Percentiles rank a stretch among this genome's conserved stretches.
Conservation (phyloP, 352 stramenopile genomes). For the Pythium vanterpoolii region DNA sequence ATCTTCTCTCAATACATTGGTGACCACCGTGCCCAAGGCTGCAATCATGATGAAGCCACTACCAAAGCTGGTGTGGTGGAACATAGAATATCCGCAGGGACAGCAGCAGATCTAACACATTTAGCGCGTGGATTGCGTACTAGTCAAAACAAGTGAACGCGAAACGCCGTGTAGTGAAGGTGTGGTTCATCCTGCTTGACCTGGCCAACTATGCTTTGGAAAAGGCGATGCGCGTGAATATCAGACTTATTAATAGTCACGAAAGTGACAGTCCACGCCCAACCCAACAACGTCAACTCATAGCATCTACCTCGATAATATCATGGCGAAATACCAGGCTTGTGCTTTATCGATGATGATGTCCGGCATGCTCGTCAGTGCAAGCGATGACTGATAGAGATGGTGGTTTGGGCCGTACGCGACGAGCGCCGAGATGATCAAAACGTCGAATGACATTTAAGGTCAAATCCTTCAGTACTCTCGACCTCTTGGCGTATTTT, state of each 20-base stretch:
- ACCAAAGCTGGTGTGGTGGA: constrained; percentile 31
- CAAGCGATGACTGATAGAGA: constrained; percentile 20
- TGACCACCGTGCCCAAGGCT: constrained; percentile 40
- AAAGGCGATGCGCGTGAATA: too few species aligned
- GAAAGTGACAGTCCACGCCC: too few species aligned
- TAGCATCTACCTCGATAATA: constrained; percentile 32
- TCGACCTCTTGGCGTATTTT: too few species aligned
- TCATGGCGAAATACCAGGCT: constrained; percentile 30
- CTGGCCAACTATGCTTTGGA: too few species aligned
- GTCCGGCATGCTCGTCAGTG: constrained; percentile 29
- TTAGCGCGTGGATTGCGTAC: constrained; percentile 35
- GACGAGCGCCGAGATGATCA: constrained; percentile 13
- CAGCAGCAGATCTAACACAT: constrained; percentile 29
- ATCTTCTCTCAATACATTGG: not conserved
- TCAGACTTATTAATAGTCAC: too few species aligned
- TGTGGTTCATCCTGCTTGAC: constrained; percentile 21
- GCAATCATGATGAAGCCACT: constrained; percentile 34
- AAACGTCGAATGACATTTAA: too few species aligned
- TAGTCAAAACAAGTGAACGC: constrained; percentile 28
- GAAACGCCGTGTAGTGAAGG: constrained; percentile 21
- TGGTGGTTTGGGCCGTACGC: constrained; percentile 16
- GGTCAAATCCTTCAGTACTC: too few species aligned
- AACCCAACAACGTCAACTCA: too few species aligned
- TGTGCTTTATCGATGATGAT: constrained; percentile 24
- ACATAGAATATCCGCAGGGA: constrained; percentile 29